Evolutionary conservation across 2,329 filamentous ascomycete genomes (phyloP), one percentile per base, ranked within the genome.

Genomic region (Tothia fuscella): DNA sequence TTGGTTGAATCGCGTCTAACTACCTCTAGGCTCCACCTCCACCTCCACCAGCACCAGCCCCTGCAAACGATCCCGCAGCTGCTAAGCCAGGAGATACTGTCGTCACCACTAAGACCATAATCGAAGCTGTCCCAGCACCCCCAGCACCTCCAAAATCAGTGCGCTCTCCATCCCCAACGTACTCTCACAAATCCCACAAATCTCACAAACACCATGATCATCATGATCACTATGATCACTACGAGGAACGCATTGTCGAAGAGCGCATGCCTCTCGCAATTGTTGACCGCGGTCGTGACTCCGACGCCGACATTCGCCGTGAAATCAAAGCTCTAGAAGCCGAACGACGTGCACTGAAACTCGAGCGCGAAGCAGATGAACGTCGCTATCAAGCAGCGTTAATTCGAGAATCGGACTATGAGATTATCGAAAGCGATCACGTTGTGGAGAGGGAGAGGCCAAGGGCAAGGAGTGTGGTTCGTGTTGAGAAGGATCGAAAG

Each of bases 401-500:
- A 3, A 29, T 65, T 38, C 63, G 58, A 40, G 60, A 63, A 35
- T 59, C 62, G 13, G 70, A 75, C 21, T 73, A 77, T 41, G 78
- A 84, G 25, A 69, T 83, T 34, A 59, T 83, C 32, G 80, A 78
- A 45, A 59, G 64, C 42, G 55, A 54, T 22, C 56, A 62, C 71
- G 78, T 50, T 58, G 67, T 52, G 60, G 78, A 49, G 44, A 59
- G 49, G 39, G 17, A 17, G 6, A 30, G 40, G 17, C 25, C 26
- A 22, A 49, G 57, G 49, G 65, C 51, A 53, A 69, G 51, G 38
- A 73, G 77, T 45, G 62, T 78, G 41, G 67, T 82, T 48, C 71
- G 81, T 52, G 77, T 94, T 53, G 82, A 86, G 65, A 86, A 82
- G 70, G 86, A 95, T 66, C 81, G 81, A 71, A 91, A 84, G 87